Conservation (phyloP, 164 flowering plant genomes). For the Echeveria elegans region DNA sequence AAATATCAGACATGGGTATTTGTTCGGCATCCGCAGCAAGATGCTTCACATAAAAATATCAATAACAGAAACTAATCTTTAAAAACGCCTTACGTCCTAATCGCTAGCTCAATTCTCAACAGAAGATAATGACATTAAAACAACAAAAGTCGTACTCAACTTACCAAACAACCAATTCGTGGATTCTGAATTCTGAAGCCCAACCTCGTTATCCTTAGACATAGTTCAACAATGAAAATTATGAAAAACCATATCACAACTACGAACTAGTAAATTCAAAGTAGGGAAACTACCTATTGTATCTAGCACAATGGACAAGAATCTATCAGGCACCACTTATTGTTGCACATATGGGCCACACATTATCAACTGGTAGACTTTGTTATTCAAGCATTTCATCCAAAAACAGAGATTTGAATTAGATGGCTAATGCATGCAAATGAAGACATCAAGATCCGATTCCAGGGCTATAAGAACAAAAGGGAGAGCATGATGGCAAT, state of each 20-base stretch:
- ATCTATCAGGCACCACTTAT: conserved; percentile 5
- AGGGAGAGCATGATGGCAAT: background rate
- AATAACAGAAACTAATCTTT: background rate
- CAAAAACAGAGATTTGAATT: background rate
- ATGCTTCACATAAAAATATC: background rate
- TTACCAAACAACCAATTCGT: background rate
- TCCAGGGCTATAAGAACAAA: background rate
- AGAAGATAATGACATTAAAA: background rate
- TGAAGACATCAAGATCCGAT: background rate
- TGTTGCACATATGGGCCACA: conserved; percentile 5
- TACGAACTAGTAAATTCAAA: background rate
- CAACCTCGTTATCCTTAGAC: background rate
- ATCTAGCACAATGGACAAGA: conserved; percentile 2
- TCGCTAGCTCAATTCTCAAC: background rate
- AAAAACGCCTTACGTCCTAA: background rate
- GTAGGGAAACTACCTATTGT: background rate
- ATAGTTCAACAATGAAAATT: background rate
- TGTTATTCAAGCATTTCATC: background rate
- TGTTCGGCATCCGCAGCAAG: background rate
- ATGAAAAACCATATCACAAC: conserved; percentile 1
- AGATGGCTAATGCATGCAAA: conserved; percentile 1
- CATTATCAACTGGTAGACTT: conserved; percentile 7
- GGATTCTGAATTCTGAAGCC: conserved; percentile 2
- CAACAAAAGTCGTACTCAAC: background rate
- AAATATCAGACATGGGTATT: conserved; percentile 5